Percentiles rank a stretch among this genome's conserved stretches.
Evolutionary conservation across 108 stramenopile species (phyloP).

Genomic region (Cyclotella distinguenda): DNA sequence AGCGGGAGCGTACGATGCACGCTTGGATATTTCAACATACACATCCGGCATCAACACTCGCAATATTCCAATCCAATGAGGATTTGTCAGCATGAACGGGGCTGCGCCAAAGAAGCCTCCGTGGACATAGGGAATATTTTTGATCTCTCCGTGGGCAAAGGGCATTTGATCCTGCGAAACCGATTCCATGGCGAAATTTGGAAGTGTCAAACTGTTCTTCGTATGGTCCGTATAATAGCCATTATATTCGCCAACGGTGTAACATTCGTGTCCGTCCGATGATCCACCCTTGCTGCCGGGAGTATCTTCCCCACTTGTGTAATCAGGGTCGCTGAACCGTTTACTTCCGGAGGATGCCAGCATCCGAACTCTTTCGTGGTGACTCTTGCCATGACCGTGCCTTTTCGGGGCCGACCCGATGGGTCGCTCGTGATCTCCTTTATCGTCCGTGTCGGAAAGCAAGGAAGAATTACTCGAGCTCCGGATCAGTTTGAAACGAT

Average conservation of each 20-base stretch:
- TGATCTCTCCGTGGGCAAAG: constrained; percentile 59
- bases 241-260: constrained; percentile 9
- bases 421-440: constrained; percentile 4
- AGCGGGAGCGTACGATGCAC: constrained; percentile 61
- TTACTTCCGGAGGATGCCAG: constrained; percentile 21
- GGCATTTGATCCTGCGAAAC: constrained; percentile 70
- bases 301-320: constrained; percentile 10
- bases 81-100: constrained; percentile 81
- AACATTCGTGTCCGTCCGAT: constrained; percentile 8
- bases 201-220: constrained; percentile 41
- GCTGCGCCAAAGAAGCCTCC: constrained; percentile 91
- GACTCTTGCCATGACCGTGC: constrained; percentile 32
- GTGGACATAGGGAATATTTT: constrained; percentile 77
- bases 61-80: constrained; percentile 75
- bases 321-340: neutral
- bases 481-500: constrained; percentile 27
- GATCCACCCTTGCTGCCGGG: constrained; percentile 17
- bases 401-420: constrained; percentile 33
- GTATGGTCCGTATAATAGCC: constrained; percentile 2
- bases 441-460: constrained; percentile 13
- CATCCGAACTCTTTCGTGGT: constrained; percentile 48
- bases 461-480: constrained; percentile 40
- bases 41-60: constrained; percentile 83
- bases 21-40: constrained; percentile 77
- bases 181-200: constrained; percentile 56